A percentile compares a stretch with the other conserved stretches of the same genome.
Evolutionary conservation across 2,329 filamentous ascomycete genomes (phyloP).

Genomic region (Tolypocladium cylindrosporum): DNA sequence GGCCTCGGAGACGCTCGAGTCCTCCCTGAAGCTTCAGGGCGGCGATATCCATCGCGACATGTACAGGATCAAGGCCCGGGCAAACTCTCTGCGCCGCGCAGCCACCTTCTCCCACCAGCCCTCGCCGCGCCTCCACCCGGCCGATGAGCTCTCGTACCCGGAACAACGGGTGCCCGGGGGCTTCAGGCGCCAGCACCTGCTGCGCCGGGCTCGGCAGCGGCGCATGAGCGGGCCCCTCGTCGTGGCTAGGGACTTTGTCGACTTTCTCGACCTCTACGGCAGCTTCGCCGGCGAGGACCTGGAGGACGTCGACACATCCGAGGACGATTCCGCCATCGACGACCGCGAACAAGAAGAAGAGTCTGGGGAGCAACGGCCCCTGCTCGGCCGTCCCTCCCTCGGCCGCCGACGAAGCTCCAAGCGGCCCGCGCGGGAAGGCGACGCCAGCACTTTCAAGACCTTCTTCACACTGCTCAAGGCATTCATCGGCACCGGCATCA

Average conservation of each 20-base stretch:
- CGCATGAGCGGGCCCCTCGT: constrained; percentile 29
- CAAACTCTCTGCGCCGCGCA: constrained; percentile 42
- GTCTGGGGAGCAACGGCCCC: constrained; percentile 45
- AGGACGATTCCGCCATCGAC: constrained; percentile 47
- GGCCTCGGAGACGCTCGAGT: constrained; percentile 35
- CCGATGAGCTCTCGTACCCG: constrained; percentile 20
- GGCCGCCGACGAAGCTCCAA: constrained; percentile 42
- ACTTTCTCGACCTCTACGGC: constrained; percentile 67
- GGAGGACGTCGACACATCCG: constrained; percentile 34
- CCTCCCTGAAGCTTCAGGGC: constrained; percentile 62
- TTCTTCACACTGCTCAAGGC: constrained; percentile 74
- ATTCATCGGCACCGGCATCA: constrained; percentile 71
- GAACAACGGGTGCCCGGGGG: constrained; percentile 34
- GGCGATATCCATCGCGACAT: constrained; percentile 72
- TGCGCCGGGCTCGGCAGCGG: constrained; percentile 28
- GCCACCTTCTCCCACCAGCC: constrained; percentile 55
- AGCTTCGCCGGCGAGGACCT: constrained; percentile 67
- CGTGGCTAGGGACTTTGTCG: constrained; percentile 61
- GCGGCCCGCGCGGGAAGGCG: constrained; percentile 35
- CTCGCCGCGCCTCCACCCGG: constrained; percentile 17
- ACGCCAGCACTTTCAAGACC: constrained; percentile 59
- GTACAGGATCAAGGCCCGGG: constrained; percentile 59
- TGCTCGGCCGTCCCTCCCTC: constrained; percentile 31
- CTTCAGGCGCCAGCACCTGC: constrained; percentile 36
- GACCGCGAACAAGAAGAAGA: constrained; percentile 32